Conservation (phyloP, 2,329 filamentous ascomycete species). For the Ascochyta pisi region DNA sequence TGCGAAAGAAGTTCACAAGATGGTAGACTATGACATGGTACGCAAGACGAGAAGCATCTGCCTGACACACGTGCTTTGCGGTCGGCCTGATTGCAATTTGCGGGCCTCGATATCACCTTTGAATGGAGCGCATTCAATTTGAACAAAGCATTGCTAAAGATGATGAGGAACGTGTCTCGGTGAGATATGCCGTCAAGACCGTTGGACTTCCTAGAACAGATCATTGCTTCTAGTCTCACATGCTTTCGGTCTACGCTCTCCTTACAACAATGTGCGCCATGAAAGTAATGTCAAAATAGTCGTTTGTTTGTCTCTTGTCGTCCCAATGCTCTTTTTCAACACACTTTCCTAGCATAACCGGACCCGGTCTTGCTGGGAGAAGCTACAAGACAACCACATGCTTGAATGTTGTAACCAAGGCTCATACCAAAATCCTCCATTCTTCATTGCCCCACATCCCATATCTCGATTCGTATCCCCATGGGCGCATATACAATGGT, state of each 20-base stretch:
- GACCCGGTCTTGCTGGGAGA: background rate
- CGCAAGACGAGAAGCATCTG: background rate
- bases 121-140: background rate
- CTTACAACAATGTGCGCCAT: background rate
- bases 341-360: slow-evolving; percentile 1
- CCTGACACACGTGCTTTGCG: background rate
- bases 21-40: background rate
- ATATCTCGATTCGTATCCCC: background rate
- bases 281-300: background rate
- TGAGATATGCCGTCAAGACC: slow-evolving; percentile 3
- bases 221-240: slow-evolving; percentile 1
- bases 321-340: background rate
- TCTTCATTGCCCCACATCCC: background rate
- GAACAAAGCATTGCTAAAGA: background rate
- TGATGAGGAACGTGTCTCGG: slow-evolving; percentile 1
- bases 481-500: background rate
- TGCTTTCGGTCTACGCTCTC: slow-evolving; percentile 2
- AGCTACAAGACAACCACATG: slow-evolving; percentile 3
- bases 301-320: background rate
- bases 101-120: background rate
- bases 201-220: background rate
- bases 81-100: background rate
- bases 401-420: background rate
- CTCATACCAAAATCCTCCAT: background rate
- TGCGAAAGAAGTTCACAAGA: background rate